Evolutionary conservation across 2,329 filamentous ascomycete species (phyloP), one percentile per base, ranked within the genome.

Genomic region (Microcyclospora tardicrescens): DNA sequence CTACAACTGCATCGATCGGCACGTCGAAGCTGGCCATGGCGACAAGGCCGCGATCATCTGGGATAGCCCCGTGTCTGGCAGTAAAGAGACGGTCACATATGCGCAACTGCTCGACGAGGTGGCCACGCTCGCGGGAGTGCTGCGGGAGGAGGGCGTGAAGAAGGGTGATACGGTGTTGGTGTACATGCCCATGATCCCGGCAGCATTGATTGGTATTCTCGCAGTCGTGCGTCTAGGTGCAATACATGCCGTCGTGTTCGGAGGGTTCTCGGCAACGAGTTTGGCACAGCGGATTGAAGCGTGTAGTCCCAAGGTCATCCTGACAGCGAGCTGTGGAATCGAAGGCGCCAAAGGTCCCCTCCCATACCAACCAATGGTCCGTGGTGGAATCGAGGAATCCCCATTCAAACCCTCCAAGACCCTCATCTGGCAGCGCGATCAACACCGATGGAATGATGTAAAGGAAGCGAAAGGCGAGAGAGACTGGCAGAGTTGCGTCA

Each of bases 111-210:
- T 91, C 16, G 68, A 77, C 8, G 84, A 94, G 56, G 84, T 95
- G 2, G 80, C 89, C 59, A 73, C 77, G 5, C 72, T 93, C 36
- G 86, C 87, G 0, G 86, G 83, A 1, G 85, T 86, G 2, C 61
- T 96, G 52, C 67, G 80, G 39, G 83, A 91, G 57, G 79, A 89
- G 52, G 86, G 86, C 0, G 81, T 95, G 5, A 69, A 70, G 48
- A 84, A 75, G 60, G 86, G 87, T 1, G 84, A 95, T 64, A 81
- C 91, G 1, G 84, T 95, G 5, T 71, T 95, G 46, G 74, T 95
- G 19, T 96, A 95, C 61, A 94, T 95, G 87, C 87, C 87, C 39
- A 95, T 95, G 87, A 84, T 95, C 33, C 87, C 89, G 1, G 79
- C 84, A 0, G 83, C 86, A 2, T 59, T 94, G n/a, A 77, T 93